Evolutionary conservation across 768 basidiomycete species (phyloP), one percentile per base, ranked within the genome.

Genomic region (Tylopilus sp.): DNA sequence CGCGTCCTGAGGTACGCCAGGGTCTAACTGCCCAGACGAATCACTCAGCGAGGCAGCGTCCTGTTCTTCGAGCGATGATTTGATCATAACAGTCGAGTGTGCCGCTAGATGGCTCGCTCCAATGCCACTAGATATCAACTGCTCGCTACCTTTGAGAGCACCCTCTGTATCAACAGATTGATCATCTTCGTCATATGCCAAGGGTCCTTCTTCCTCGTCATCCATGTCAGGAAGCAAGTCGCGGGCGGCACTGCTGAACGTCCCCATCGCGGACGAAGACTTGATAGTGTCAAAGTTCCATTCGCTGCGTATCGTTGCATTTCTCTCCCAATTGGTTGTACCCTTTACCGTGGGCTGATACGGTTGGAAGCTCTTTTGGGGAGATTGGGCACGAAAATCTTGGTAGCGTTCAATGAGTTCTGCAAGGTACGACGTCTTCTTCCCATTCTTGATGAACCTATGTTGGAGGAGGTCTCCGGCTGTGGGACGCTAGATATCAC

Each of bases 211-310:
- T 50, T 83, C 81, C 51, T 84, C 84, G 34, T 76, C 72, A 14
- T 79, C 79, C 71, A 84, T 82, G 46, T 79, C 80, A 26, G 80
- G 79, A 71, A 81, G 76, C 22, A 89, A 71, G 62, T 90, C 87
- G 60, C 79, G 83, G 9, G 84, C 78, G 75, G 87, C 85, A 52
- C 80, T 85, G 45, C 84, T 81, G 65, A 86, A 84, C 3, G 89
- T 85, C 37, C 88, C 89, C 83, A 91, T 87, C 4, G 85, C 83
- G 26, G 84, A 78, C 10, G 81, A 74, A 6, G 87, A 79, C 54
- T 78, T 85, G 60, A 93, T 75, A 3, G 92, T 95, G 62, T 94
- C 94, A 67, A 98, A 98, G 67, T 89, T 92, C 97, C 96, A 98
- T 57, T 93, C 93, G 64, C 89, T 94, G 64, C 83, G 82, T 71